Evolutionary conservation across 106 monocot species (phyloP).

Genomic region (Xerophyta viscosa): DNA sequence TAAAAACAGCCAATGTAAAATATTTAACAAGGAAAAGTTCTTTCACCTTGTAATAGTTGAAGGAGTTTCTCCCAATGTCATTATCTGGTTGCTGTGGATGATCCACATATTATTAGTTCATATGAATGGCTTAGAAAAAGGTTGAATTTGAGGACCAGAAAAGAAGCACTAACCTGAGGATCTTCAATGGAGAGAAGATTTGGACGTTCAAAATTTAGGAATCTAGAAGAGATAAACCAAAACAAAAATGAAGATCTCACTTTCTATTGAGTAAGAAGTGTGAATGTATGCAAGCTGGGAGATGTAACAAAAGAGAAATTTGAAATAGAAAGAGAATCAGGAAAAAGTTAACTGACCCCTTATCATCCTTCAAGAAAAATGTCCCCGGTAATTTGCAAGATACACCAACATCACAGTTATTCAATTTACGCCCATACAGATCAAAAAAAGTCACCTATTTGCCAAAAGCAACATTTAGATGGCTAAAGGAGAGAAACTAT

Average conservation of each 20-base stretch:
- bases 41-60: slow-evolving; percentile 63
- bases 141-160: slow-evolving; percentile 6
- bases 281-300: too few species aligned
- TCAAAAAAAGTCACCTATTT: slow-evolving; percentile 82
- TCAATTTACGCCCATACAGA: slow-evolving; percentile 90
- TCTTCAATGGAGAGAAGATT: slow-evolving; percentile 78
- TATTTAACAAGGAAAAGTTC: neutral
- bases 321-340: neutral
- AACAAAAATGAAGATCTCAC: neutral
- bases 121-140: slow-evolving; percentile 2
- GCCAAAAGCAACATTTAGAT: neutral
- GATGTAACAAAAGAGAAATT: neutral
- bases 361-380: slow-evolving; percentile 69
- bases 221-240: slow-evolving; percentile 26
- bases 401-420: slow-evolving; percentile 68
- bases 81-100: slow-evolving; percentile 44
- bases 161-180: slow-evolving; percentile 52
- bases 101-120: neutral
- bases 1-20: neutral
- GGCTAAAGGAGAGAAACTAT: neutral
- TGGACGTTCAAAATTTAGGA: slow-evolving; percentile 52
- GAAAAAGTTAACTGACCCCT: slow-evolving; percentile 35
- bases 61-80: slow-evolving; percentile 82
- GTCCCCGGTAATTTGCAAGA: slow-evolving; percentile 57
- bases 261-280: neutral